A percentile compares a stretch with the other conserved stretches of the same genome.
Evolutionary conservation across 176 grass and related monocot genomes (phyloP).

Genomic region (Eleusine coracana): DNA sequence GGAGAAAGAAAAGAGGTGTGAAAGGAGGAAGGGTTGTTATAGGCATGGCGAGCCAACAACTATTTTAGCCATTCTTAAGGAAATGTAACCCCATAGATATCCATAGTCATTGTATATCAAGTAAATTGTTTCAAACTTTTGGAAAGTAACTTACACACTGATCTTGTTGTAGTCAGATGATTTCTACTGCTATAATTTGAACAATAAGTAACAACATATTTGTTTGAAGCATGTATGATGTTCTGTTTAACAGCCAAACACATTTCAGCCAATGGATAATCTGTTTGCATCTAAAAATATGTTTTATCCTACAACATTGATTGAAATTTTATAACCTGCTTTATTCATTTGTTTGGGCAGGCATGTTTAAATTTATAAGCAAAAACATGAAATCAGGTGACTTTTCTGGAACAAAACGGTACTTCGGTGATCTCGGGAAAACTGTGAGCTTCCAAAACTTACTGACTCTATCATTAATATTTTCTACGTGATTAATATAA

Average conservation of each 20-base stretch:
- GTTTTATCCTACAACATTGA: background rate
- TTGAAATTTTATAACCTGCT: conserved; percentile 27
- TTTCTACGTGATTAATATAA: conserved; percentile 35
- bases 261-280: background rate
- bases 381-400: conserved; percentile 78
- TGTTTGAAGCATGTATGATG: conserved; percentile 18
- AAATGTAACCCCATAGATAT: too few species aligned
- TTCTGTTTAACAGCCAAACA: conserved; percentile 25
- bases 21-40: too few species aligned
- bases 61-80: too few species aligned
- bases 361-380: conserved; percentile 98
- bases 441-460: conserved; percentile 64
- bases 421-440: conserved; percentile 92
- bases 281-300: conserved; percentile 26
- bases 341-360: conserved; percentile 45
- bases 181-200: conserved; percentile 28
- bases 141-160: conserved; percentile 9
- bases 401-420: conserved; percentile 80
- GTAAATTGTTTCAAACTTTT: background rate
- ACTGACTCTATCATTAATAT: conserved; percentile 29
- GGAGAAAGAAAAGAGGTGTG: too few species aligned
- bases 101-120: background rate
- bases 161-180: conserved; percentile 21
- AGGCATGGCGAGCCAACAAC: too few species aligned
- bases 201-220: conserved; percentile 9